These are phyloP conservation scores for Chaetomium sp. DNA, from an alignment of 2,329 filamentous ascomycete species.

Conservation along the genomic window DNA sequence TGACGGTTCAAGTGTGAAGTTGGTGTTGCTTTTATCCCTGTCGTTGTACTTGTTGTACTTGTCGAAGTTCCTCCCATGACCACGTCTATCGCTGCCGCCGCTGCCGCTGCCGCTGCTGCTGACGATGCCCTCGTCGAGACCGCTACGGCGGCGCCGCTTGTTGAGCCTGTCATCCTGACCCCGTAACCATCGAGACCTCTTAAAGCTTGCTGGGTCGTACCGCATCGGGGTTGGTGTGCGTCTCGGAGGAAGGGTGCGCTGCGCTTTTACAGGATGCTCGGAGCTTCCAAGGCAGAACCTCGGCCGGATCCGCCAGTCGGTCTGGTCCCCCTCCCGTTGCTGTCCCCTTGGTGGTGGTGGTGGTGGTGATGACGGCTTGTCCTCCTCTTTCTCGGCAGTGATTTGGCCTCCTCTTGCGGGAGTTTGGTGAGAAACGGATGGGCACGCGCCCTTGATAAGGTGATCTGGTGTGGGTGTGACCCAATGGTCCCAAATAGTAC, in stretches of 20 bases:
- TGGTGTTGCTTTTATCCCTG: constrained; percentile 16
- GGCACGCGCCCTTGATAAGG: constrained; percentile 27
- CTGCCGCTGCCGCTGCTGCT: constrained; percentile 19
- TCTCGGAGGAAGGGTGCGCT: not conserved
- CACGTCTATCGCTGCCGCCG: constrained; percentile 21
- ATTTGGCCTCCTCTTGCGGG: not conserved
- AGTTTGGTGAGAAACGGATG: constrained; percentile 8
- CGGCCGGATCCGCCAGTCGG: constrained; percentile 20
- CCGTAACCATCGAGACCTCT: constrained; percentile 31
- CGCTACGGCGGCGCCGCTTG: constrained; percentile 29
- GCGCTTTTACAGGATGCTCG: constrained; percentile 22
- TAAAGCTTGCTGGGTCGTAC: constrained; percentile 21
- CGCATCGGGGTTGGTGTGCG: constrained; percentile 27
- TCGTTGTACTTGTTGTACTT: constrained; percentile 11
- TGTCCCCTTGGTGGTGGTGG: not conserved
- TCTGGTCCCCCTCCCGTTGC: constrained; percentile 3
- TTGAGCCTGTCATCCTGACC: constrained; percentile 32
- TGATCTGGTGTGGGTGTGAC: constrained; percentile 2
- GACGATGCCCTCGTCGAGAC: constrained; percentile 28
- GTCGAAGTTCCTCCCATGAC: not conserved
- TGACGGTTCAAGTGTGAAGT: not conserved
- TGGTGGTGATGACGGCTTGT: not conserved
- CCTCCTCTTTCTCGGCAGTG: constrained; percentile 7
- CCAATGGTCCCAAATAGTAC: constrained; percentile 7
- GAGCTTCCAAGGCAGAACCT: constrained; percentile 26